Evolutionary conservation across 208 protist genomes (phyloP).

Genomic region (Histomonas meleagridis): DNA sequence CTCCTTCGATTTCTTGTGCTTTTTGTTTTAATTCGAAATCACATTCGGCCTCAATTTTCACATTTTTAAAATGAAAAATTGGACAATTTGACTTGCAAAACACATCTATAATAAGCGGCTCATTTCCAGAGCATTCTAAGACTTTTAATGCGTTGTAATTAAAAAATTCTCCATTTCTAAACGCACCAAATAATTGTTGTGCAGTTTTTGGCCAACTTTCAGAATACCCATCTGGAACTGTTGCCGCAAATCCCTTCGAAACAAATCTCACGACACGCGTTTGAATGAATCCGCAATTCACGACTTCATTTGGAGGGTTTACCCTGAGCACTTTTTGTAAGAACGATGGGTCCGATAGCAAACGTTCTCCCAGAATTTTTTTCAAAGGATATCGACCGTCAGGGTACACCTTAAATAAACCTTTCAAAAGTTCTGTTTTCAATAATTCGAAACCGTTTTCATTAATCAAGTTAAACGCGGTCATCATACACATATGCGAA

Average conservation of each 20-base stretch:
- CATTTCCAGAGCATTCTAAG: neutral
- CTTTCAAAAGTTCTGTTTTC: no score
- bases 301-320: no score
- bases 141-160: neutral
- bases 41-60: neutral
- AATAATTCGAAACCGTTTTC: no score
- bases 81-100: neutral
- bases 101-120: neutral
- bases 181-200: neutral
- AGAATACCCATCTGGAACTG: neutral
- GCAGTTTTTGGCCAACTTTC: neutral
- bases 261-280: neutral
- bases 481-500: no score
- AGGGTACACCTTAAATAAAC: no score
- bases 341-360: no score
- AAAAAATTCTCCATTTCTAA: neutral
- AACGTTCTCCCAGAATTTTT: no score
- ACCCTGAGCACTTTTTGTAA: no score
- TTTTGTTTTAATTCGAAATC: neutral
- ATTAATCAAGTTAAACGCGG: no score
- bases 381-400: no score
- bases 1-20: neutral
- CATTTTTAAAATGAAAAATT: neutral
- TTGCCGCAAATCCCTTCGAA: neutral
- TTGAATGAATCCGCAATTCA: neutral